Evolutionary conservation across 1,139 yeast species (phyloP).

Genomic region (Diutina catenulata): DNA sequence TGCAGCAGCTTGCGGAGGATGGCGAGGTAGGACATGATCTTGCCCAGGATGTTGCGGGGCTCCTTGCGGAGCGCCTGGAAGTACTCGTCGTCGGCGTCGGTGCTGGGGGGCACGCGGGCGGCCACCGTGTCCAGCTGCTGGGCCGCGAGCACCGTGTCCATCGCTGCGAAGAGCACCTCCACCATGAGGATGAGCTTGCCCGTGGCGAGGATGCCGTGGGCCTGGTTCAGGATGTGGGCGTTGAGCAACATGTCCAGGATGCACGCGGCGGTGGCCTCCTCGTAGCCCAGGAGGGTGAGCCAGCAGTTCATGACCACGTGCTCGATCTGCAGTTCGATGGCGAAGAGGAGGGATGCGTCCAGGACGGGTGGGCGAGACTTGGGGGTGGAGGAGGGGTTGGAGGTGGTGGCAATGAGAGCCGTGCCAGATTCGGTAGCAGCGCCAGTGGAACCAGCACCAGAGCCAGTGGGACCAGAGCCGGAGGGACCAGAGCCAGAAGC

Average conservation of each 20-base stretch:
- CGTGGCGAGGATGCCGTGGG: conserved; percentile 60
- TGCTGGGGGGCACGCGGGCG: conserved; percentile 9
- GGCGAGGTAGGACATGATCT: conserved; percentile 66
- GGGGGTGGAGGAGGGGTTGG: too few species aligned
- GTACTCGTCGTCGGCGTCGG: conserved; percentile 10
- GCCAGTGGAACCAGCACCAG: too few species aligned
- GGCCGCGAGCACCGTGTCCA: conserved; percentile 38
- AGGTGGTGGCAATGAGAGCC: too few species aligned
- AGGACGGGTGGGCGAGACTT: too few species aligned
- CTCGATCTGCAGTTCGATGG: conserved; percentile 56
- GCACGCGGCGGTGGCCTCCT: conserved; percentile 85
- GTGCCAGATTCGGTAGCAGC: too few species aligned
- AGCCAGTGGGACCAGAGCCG: too few species aligned
- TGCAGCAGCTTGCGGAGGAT: conserved; percentile 48
- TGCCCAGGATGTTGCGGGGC: conserved; percentile 80
- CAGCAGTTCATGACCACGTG: conserved; percentile 69
- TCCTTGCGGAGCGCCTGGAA: conserved; percentile 45
- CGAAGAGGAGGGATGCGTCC: conserved; percentile 41
- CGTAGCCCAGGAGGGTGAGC: conserved; percentile 80
- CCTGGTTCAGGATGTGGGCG: conserved; percentile 68
- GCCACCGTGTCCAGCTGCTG: conserved; percentile 6
- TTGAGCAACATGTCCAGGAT: conserved; percentile 86
- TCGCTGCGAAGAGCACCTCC: conserved; percentile 65
- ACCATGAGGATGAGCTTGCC: conserved; percentile 65
- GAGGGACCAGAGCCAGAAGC: too few species aligned